Conservation (phyloP, 305 asterid genomes). For the Petunia hybrid region DNA sequence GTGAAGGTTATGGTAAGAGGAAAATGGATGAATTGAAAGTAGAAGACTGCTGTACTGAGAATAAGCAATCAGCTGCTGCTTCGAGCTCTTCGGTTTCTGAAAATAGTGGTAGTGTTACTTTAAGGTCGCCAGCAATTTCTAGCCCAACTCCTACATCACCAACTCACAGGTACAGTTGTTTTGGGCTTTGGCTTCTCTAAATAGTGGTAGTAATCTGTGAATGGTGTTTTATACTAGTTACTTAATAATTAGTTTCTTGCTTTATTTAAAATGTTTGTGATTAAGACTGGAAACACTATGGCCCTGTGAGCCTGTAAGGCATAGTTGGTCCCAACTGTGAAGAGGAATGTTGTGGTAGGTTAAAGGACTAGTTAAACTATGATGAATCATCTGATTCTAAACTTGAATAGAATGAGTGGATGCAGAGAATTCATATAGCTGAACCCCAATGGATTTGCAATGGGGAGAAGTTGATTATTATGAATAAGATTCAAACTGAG, state of each 20-base stretch:
- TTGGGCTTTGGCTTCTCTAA: background rate
- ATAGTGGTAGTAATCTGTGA: background rate
- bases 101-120: constrained; percentile 64
- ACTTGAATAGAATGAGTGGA: background rate
- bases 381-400: constrained; percentile 18
- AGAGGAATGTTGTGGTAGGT: background rate
- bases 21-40: constrained; percentile 73
- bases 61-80: constrained; percentile 72
- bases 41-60: constrained; percentile 63
- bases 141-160: constrained; percentile 83
- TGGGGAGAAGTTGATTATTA: constrained; percentile 3
- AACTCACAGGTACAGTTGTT: constrained; percentile 66
- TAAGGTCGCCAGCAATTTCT: constrained; percentile 70
- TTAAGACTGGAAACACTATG: background rate
- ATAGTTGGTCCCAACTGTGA: background rate
- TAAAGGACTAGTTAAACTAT: background rate
- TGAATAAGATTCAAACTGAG: constrained; percentile 14
- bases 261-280: background rate
- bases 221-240: background rate
- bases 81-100: constrained; percentile 92
- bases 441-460: constrained; percentile 4
- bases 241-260: background rate
- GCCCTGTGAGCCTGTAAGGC: background rate
- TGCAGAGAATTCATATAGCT: background rate
- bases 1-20: constrained; percentile 52